Base-by-base conservation (phyloP, 345 rosid genomes). In the Eucalyptus polybractea region DNA sequence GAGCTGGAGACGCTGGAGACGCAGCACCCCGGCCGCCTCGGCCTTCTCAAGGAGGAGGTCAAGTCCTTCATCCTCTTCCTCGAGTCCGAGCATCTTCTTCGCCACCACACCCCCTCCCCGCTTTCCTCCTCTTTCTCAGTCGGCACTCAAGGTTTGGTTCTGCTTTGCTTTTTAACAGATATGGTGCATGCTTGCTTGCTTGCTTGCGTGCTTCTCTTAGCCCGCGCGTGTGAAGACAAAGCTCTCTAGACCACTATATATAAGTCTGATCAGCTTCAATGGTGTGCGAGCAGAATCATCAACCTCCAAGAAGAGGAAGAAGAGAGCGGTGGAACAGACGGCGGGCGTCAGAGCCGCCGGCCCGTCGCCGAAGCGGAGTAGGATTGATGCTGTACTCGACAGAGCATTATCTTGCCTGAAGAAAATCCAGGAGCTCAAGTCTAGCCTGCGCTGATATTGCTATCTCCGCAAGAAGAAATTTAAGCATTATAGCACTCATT, bases 11-110 rank as follows among this genome's bases (percentile, higher is more conserved):
- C 88, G 40, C 94, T 94, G 15, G 93, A 93, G 47, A 56, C 85
- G 8, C 94, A 90, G 22, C 91, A 94, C 85, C 96, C 96, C 9
- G 80, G 90, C 86, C 93, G 94, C 56, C 93, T 91, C 51, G 90
- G 89, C 3, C 87, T 89, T 92, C 91, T 94, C 37, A 94, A 94
- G 89, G 89, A 89, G 21, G 94, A 94, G 86, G 93, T 94, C 50
- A 69, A 91, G 14, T 90, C 95, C 85, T 93, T 94, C 89, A 94
- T 94, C 89, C 85, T 89, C 45, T 60, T 87, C 58, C 90, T 94
- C 80, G 89, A 90, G 86, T 88, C 90, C 92, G 91, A 91, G 89
- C 91, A 87, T 42, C 14, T 50, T 12, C 86, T 67, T 72, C 65
- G 65, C 67, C 37, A 19, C 51, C 83, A 10, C 86, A 10, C 29